phyloP scores from a whole-genome alignment of 768 basidiomycete genomes.

The Leccinellum luteum region DNA sequence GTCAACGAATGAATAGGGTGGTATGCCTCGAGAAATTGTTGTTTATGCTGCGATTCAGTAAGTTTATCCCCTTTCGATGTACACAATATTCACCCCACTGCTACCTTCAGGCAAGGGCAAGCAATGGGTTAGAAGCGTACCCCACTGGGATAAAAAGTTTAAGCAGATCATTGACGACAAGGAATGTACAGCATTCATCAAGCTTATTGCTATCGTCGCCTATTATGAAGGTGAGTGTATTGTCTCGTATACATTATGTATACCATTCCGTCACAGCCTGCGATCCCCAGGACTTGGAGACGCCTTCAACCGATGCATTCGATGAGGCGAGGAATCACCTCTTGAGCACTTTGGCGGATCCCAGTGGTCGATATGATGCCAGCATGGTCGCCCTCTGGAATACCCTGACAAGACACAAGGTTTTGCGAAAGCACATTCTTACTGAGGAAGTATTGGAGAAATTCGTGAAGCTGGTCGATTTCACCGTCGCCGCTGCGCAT shows the following conservation, averaged over 20 bases:
- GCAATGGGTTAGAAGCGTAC: background rate
- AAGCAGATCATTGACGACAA: background rate
- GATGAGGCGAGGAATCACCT: background rate
- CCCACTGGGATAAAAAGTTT: background rate
- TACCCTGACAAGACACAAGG: background rate
- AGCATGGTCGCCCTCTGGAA: background rate
- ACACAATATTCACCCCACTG: background rate
- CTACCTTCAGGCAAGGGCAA: constrained; percentile 17
- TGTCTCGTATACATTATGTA: background rate
- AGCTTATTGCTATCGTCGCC: background rate
- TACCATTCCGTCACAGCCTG: background rate
- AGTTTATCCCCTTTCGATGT: background rate
- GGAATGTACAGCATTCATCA: background rate
- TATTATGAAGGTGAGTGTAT: background rate
- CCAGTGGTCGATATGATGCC: background rate
- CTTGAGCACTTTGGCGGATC: background rate
- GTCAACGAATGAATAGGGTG: background rate
- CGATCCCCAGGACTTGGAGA: background rate
- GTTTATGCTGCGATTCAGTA: background rate
- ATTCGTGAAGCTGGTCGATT: background rate
- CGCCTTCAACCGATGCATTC: background rate
- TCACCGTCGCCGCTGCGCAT: background rate
- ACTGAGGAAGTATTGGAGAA: background rate
- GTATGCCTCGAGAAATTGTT: background rate
- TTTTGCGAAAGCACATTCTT: background rate